phyloP scores from a whole-genome alignment of 2,329 filamentous ascomycete species.

The Penicillium griseofulvum region DNA sequence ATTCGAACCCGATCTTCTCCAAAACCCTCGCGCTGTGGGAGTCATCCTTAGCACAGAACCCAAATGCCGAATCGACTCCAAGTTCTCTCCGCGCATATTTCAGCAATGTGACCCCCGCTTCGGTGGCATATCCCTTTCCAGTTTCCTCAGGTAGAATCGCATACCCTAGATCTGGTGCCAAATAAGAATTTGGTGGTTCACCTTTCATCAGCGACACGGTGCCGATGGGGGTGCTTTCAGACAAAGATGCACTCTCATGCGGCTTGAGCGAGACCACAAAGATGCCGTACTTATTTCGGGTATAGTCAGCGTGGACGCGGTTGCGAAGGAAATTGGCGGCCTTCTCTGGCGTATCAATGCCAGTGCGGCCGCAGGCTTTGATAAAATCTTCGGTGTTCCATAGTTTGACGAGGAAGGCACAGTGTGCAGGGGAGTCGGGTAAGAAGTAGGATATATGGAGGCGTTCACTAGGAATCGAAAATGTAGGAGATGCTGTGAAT shows the following conservation, averaged over 20 bases:
- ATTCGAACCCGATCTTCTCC: not conserved
- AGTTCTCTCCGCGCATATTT: not conserved
- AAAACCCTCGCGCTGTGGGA: not conserved
- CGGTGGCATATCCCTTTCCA: constrained; percentile 2
- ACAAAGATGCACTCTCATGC: not conserved
- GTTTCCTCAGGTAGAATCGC: not conserved
- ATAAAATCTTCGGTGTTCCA: constrained; percentile 3
- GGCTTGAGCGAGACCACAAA: not conserved
- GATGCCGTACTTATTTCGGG: not conserved
- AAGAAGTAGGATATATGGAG: constrained; percentile 1
- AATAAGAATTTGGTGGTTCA: not conserved
- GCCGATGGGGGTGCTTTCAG: not conserved
- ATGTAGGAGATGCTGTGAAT: not conserved
- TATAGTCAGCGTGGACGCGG: not conserved
- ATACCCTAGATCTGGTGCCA: not conserved
- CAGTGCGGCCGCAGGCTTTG: not conserved
- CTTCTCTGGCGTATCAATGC: not conserved
- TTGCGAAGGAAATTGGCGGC: not conserved
- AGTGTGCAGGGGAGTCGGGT: not conserved
- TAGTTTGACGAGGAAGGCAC: not conserved
- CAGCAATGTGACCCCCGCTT: not conserved
- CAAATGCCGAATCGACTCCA: not conserved
- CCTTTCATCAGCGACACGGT: not conserved
- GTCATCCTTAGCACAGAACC: not conserved
- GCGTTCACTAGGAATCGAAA: not conserved